Evolutionary conservation across 2,329 filamentous ascomycete species (phyloP).

Genomic region (Apiospora malaysiana): DNA sequence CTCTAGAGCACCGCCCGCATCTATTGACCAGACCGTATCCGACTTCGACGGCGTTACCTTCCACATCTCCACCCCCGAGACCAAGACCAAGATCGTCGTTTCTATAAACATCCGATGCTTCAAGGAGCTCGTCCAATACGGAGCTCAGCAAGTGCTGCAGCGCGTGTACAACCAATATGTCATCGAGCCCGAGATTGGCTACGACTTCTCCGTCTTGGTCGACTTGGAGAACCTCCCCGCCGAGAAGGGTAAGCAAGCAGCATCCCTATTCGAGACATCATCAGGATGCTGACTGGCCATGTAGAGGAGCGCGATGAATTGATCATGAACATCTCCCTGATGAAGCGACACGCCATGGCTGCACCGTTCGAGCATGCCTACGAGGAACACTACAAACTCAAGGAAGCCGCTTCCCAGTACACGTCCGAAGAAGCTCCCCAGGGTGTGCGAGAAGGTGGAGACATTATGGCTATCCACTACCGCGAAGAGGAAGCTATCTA

Average conservation of each 20-base stretch:
- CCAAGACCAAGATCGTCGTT: constrained; percentile 91
- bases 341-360: constrained; percentile 99
- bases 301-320: constrained; percentile 85
- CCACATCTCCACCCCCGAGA: constrained; percentile 94
- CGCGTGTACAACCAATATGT: constrained; percentile 96
- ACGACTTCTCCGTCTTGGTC: constrained; percentile 92
- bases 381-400: constrained; percentile 84
- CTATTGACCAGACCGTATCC: constrained; percentile 97
- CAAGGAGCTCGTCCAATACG: constrained; percentile 89
- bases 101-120: constrained; percentile 97
- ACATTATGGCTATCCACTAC: constrained; percentile 97
- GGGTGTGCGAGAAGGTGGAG: constrained; percentile 85
- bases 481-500: constrained; percentile 99
- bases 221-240: constrained; percentile 87
- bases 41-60: constrained; percentile 99
- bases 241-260: constrained; percentile 66
- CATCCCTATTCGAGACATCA: no score
- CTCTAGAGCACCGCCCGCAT: constrained; percentile 77
- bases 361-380: constrained; percentile 98
- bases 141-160: constrained; percentile 87
- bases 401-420: constrained; percentile 89
- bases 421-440: constrained; percentile 94
- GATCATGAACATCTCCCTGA: constrained; percentile 82
- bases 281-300: constrained; percentile 21
- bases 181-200: constrained; percentile 84